Evolutionary conservation across 441 rosid species (phyloP), one percentile per base, ranked within the genome.

Genomic region (Capsella rubella): DNA sequence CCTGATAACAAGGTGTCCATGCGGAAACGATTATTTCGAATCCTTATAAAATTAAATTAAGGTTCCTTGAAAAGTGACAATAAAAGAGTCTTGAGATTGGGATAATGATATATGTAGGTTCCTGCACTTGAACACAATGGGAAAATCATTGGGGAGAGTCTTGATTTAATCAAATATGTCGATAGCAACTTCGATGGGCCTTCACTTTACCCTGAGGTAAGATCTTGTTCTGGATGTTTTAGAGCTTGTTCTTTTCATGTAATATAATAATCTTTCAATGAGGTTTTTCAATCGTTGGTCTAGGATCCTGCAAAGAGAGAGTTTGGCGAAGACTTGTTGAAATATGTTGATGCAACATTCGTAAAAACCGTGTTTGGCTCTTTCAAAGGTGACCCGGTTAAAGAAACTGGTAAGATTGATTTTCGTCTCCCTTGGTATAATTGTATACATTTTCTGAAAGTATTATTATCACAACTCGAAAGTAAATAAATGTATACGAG

Each of bases 71-170:
- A 49, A 18, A 49, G 53, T 18, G 53, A 49, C 53, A 9, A 49
- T 8, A 49, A 11, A 49, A 49, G 53, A 49, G 21, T 46, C 51
- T 21, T 46, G 15, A 15, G 34, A 71, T 15, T 43, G 25, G 40
- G 31, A 52, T 15, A 45, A 54, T 55, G 27, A 64, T 47, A 53
- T 8, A 12, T 37, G 21, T 77, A 89, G 97, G 97, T 89, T 54
- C 97, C 95, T 54, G 71, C 95, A 8, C 82, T 92, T 78, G 93
- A 92, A 67, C 93, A 89, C 78, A 81, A 87, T 71, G 85, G 84
- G 9, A 81, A 88, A 81, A 83, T 89, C 54, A 83, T 61, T 54
- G 94, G 88, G 51, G 98, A 89, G 73, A 89, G 96, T 79, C 87
- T 91, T 5, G 86, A 87, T 80, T 81, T 93, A 75, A 81, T 93